Percentiles rank a stretch among this genome's conserved stretches.
Evolutionary conservation across 2,329 filamentous ascomycete species (phyloP).

Genomic region (Rutstroemia sp.): DNA sequence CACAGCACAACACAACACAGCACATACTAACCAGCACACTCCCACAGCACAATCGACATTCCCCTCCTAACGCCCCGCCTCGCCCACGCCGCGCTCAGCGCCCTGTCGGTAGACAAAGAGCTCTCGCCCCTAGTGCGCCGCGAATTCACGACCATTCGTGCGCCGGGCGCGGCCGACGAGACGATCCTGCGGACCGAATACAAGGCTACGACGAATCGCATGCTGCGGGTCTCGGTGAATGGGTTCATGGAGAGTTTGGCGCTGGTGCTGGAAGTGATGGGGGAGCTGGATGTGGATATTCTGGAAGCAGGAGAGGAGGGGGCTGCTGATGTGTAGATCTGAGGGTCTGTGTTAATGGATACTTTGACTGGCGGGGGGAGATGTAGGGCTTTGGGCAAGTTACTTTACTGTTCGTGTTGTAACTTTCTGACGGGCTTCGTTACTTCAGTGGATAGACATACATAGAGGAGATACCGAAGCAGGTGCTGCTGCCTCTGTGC

Average conservation of each 20-base stretch:
- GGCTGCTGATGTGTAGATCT: not conserved
- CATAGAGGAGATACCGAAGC: not conserved
- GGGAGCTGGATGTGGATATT: conserved; percentile 81
- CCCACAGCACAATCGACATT: conserved; percentile 24
- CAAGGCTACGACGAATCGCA: conserved; percentile 84
- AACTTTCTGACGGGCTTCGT: no score
- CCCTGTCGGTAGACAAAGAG: conserved; percentile 80
- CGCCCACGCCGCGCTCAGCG: conserved; percentile 65
- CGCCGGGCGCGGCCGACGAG: not conserved
- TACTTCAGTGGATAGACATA: no score
- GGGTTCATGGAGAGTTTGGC: conserved; percentile 88
- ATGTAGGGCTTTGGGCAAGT: not conserved
- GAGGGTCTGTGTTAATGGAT: not conserved
- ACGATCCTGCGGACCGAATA: conserved; percentile 40
- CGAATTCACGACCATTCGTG: conserved; percentile 51
- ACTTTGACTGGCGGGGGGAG: not conserved
- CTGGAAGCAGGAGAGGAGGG: conserved; percentile 36
- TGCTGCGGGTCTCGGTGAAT: conserved; percentile 93
- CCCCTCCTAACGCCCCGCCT: conserved; percentile 78
- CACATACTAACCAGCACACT: not conserved
- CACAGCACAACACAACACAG: conserved; percentile 11
- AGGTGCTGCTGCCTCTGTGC: conserved; percentile 6
- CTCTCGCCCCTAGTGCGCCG: conserved; percentile 78
- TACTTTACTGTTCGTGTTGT: no score
- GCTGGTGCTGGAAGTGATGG: conserved; percentile 82